These are phyloP conservation scores for Russula sp. DNA, from an alignment of 768 basidiomycete genomes.

Conservation along the genomic window DNA sequence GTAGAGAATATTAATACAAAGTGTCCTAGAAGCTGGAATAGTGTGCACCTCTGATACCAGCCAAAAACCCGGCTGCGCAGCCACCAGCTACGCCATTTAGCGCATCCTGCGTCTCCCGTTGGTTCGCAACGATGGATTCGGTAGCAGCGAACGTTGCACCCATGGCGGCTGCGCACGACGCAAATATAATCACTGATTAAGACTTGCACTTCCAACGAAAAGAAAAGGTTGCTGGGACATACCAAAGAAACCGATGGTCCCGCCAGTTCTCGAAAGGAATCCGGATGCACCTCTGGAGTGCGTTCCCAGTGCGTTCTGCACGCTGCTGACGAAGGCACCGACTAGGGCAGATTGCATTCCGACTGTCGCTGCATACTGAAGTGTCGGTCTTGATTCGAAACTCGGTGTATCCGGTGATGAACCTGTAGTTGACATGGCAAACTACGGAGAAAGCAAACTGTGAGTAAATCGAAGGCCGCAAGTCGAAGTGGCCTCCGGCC, in stretches of 20 bases:
- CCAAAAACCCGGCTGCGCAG: conserved; percentile 91
- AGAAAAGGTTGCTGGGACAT: conserved; percentile 33
- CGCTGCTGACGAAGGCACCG: conserved; percentile 65
- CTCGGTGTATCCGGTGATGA: conserved; percentile 16
- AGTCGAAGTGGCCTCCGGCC: neutral
- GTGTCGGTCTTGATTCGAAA: conserved; percentile 53
- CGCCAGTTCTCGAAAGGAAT: conserved; percentile 81
- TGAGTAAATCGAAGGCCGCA: neutral
- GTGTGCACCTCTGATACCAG: conserved; percentile 73
- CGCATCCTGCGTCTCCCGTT: conserved; percentile 72
- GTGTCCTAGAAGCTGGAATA: conserved; percentile 4
- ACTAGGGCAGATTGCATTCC: conserved; percentile 65
- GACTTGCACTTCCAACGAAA: neutral
- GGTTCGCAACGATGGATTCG: conserved; percentile 77
- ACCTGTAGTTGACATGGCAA: conserved; percentile 22
- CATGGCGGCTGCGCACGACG: conserved; percentile 65
- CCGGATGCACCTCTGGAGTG: conserved; percentile 82
- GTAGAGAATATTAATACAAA: conserved; percentile 26
- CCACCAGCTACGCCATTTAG: conserved; percentile 82
- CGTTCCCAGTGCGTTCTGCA: conserved; percentile 76
- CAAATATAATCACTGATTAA: neutral
- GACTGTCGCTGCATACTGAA: conserved; percentile 53
- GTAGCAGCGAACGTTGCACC: conserved; percentile 83
- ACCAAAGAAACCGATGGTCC: conserved; percentile 93
- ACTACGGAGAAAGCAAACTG: neutral